A percentile compares a stretch with the other conserved stretches of the same genome.
Evolutionary conservation across 805 yeast species (phyloP).

Genomic region (Schwanniomyces vanrijiae): DNA sequence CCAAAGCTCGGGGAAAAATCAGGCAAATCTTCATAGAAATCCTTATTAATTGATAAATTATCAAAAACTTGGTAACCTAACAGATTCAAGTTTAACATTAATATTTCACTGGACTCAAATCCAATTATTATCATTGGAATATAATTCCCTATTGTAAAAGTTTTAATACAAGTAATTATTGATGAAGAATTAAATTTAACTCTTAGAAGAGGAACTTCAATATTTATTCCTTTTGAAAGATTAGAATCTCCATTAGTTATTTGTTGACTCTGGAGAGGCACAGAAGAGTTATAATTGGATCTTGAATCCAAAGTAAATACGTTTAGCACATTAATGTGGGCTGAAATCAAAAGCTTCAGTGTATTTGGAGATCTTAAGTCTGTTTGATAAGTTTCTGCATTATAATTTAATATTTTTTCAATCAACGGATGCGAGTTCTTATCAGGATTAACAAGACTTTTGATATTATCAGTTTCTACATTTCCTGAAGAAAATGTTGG

Average conservation of each 20-base stretch:
- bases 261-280: conserved; percentile 10
- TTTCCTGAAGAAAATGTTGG: conserved; percentile 3
- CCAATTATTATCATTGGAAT: conserved; percentile 59
- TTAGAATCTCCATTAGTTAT: conserved; percentile 13
- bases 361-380: conserved; percentile 28
- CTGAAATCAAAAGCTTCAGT: conserved; percentile 39
- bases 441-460: conserved; percentile 1
- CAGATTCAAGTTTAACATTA: conserved; percentile 57
- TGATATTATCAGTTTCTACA: background rate
- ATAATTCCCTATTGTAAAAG: conserved; percentile 23
- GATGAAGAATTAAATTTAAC: conserved; percentile 34
- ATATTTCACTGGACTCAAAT: conserved; percentile 63
- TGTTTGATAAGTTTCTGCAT: conserved; percentile 26
- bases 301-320: conserved; percentile 36
- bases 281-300: conserved; percentile 14
- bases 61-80: conserved; percentile 43
- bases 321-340: conserved; percentile 53
- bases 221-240: conserved; percentile 20
- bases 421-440: conserved; percentile 8
- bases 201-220: conserved; percentile 47
- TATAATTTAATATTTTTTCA: conserved; percentile 32
- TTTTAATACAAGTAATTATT: conserved; percentile 40
- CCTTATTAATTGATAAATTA: conserved; percentile 39
- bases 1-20: conserved; percentile 7
- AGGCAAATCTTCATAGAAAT: conserved; percentile 7